Conservation (phyloP, 441 rosid genomes). For the Monsonia emarginata region DNA sequence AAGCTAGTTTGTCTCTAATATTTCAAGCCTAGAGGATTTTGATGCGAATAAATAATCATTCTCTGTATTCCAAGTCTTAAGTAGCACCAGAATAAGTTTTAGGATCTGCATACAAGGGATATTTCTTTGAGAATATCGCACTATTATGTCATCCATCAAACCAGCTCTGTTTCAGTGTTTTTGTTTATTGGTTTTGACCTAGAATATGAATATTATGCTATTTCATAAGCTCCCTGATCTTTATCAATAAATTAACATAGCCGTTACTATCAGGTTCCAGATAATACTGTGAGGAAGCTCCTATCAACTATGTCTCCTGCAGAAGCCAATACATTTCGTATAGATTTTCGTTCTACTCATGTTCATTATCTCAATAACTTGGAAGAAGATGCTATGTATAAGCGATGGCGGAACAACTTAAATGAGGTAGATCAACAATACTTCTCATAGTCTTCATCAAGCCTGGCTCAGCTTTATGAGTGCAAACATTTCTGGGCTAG, state of each 20-base stretch:
- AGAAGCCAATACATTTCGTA: conserved; percentile 65
- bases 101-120: not conserved
- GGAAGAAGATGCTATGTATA: conserved; percentile 96
- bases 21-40: not conserved
- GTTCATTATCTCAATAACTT: conserved; percentile 92
- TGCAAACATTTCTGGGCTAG: conserved; percentile 18
- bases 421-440: conserved; percentile 56
- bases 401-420: conserved; percentile 84
- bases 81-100: not conserved
- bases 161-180: not conserved
- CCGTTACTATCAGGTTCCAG: conserved; percentile 58
- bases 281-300: conserved; percentile 48
- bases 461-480: conserved; percentile 19
- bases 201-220: conserved; percentile 1
- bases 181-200: not conserved
- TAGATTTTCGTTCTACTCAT: conserved; percentile 90
- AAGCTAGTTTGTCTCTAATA: not conserved
- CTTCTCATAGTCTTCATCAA: conserved; percentile 12
- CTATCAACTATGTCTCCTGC: conserved; percentile 56
- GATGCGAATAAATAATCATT: not conserved
- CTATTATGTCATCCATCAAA: not conserved
- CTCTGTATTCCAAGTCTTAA: not conserved
- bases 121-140: not conserved
- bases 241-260: conserved; percentile 18
- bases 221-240: conserved; percentile 15